Base-by-base conservation (phyloP, 75 land plant genomes). In the Cupressus sempervirens region DNA sequence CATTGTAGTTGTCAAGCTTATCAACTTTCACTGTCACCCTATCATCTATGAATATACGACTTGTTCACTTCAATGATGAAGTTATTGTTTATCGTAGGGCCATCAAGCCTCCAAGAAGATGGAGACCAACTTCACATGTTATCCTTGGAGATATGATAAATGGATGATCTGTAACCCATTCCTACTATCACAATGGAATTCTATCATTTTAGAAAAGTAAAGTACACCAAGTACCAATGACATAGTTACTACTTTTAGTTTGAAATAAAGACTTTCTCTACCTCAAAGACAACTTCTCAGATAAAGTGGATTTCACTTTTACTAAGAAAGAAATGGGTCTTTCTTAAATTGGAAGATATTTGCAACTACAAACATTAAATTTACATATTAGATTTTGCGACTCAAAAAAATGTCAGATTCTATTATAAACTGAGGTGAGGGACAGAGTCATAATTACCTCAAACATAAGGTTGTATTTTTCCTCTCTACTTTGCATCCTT, bases 401-500 rank as follows among this genome's bases (percentile, higher is more conserved):
- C 35, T n/a, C 16, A 79, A 79, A 50, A 77, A 43, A 45, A 79
- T 36, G 15, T 30, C 48, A 79, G 15, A 79, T 79, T 15, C 81
- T 79, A 72, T 32, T 32, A 79, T 79, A 30, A 12, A 79, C 15
- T 26, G 12, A 41, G 13, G 30, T 2, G 26, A 18, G n/a, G 38
- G 11, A 76, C 45, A 79, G n/a, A 79, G 45, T n/a, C 50, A 79
- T 76, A 79, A 79, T 79, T 16, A 89, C 90, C 90, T 89, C 90
- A 87, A 89, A 89, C 90, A 89, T 89, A 41, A 89, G 89, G 53
- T 86, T 89, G 74, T 89, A 89, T 29, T 87, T 89, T 34, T 89
- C 90, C 76, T 87, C 90, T 54, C 90, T 84, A 56, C 88, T 87
- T 13, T 89, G 75, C 90, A 89, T 89, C 56, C 90, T 65, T 32